These are phyloP conservation scores for Trichosanthes truncata DNA, from an alignment of 306 rosid species.

Conservation along the genomic window DNA sequence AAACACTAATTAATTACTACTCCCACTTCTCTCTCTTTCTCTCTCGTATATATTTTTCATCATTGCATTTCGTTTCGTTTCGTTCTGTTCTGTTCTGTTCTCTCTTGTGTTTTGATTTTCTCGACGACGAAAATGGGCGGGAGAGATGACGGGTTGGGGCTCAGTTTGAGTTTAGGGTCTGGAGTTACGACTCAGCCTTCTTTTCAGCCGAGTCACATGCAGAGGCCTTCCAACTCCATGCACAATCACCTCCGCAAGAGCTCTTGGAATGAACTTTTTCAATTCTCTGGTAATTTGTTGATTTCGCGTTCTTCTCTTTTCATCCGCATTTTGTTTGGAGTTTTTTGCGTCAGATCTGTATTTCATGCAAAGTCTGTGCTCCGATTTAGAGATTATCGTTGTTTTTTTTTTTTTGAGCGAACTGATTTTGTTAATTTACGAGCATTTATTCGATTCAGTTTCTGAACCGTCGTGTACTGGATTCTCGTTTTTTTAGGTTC, in stretches of 20 bases:
- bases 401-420: neutral
- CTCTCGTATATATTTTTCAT: neutral
- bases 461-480: no score
- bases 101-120: neutral
- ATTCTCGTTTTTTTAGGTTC: neutral
- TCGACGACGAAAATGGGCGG: constrained; percentile 30
- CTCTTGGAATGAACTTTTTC: constrained; percentile 42
- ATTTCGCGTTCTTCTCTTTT: neutral
- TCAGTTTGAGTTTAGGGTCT: constrained; percentile 42
- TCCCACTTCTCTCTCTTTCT: neutral
- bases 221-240: constrained; percentile 28
- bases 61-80: neutral
- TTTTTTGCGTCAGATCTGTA: neutral
- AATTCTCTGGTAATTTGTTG: constrained; percentile 31
- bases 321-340: no score
- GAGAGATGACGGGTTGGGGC: constrained; percentile 42
- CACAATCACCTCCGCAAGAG: constrained; percentile 21
- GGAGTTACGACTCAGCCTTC: constrained; percentile 25
- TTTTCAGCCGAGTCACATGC: constrained; percentile 26
- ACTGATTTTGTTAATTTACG: neutral
- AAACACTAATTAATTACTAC: constrained; percentile 1
- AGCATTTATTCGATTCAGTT: neutral
- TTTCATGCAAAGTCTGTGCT: neutral
- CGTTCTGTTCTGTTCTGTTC: neutral
- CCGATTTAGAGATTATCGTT: neutral